Conservation (phyloP, 352 stramenopile genomes). For the Phytophthora uliginosa region DNA sequence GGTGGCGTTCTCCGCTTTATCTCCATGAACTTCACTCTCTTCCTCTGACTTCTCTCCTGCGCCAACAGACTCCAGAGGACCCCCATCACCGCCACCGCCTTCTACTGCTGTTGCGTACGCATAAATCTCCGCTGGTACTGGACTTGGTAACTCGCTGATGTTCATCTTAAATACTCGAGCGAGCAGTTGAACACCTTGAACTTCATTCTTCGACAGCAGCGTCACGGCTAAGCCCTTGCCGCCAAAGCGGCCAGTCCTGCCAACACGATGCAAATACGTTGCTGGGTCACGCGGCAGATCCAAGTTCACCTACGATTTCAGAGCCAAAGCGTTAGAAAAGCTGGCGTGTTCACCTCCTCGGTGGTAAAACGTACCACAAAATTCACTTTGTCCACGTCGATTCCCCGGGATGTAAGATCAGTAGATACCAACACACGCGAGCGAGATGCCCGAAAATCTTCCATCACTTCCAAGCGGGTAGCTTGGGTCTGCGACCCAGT, state of each 20-base stretch:
- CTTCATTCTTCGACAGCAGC: slow-evolving; percentile 55
- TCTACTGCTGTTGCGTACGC: slow-evolving; percentile 37
- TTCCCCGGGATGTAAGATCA: slow-evolving; percentile 79
- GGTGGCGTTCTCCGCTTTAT: not conserved
- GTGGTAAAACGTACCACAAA: slow-evolving; percentile 55
- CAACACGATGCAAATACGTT: slow-evolving; percentile 85
- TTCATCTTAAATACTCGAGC: slow-evolving; percentile 78
- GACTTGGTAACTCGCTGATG: slow-evolving; percentile 57
- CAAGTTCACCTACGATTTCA: slow-evolving; percentile 62
- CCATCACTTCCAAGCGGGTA: slow-evolving; percentile 73
- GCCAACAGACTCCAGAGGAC: not conserved
- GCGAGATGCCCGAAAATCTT: slow-evolving; percentile 56
- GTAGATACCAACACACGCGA: slow-evolving; percentile 82
- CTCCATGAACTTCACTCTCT: not conserved
- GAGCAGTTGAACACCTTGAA: slow-evolving; percentile 66
- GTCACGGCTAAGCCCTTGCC: slow-evolving; percentile 81
- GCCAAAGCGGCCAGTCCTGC: slow-evolving; percentile 79
- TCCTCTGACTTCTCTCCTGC: slow-evolving; percentile 2
- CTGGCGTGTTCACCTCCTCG: not conserved
- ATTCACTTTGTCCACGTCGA: slow-evolving; percentile 84
- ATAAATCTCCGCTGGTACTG: slow-evolving; percentile 59
- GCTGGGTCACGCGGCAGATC: slow-evolving; percentile 78
- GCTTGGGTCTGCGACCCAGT: slow-evolving; percentile 73
- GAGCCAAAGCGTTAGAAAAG: not conserved
- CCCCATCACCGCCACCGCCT: not conserved